phyloP scores from a whole-genome alignment of 108 stramenopile genomes.

The Skeletonema grethae region DNA sequence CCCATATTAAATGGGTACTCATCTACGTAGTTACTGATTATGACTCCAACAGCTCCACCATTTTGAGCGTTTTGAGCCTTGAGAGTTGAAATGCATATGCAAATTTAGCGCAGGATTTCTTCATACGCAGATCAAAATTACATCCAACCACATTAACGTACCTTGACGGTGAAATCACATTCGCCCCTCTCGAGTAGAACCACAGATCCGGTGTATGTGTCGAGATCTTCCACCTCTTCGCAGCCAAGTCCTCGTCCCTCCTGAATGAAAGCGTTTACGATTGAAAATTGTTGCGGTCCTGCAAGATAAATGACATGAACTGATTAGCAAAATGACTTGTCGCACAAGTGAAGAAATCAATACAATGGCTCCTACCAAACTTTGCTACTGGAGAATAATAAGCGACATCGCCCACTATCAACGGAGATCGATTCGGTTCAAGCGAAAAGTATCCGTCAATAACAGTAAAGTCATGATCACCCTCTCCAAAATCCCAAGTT shows the following conservation, averaged over 20 bases:
- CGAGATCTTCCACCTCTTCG: background rate
- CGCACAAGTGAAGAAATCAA: no score
- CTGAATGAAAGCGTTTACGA: background rate
- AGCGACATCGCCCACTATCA: background rate
- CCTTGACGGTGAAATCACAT: background rate
- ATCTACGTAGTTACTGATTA: background rate
- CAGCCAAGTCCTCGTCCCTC: background rate
- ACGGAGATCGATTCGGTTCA: background rate
- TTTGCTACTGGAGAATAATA: background rate
- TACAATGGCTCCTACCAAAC: background rate
- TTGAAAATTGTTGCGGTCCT: background rate
- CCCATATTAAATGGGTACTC: background rate
- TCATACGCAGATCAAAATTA: background rate
- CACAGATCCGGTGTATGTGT: background rate
- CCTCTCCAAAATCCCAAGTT: background rate
- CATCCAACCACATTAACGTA: background rate
- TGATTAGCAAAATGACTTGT: no score
- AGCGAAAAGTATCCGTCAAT: background rate
- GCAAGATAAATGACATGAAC: background rate
- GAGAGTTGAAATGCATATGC: background rate
- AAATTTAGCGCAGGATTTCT: background rate
- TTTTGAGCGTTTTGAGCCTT: background rate
- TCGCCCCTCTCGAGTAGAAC: background rate
- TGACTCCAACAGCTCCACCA: background rate
- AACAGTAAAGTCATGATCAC: background rate